phyloP scores from a whole-genome alignment of 345 rosid species.

The Toxicodendron radicans region DNA sequence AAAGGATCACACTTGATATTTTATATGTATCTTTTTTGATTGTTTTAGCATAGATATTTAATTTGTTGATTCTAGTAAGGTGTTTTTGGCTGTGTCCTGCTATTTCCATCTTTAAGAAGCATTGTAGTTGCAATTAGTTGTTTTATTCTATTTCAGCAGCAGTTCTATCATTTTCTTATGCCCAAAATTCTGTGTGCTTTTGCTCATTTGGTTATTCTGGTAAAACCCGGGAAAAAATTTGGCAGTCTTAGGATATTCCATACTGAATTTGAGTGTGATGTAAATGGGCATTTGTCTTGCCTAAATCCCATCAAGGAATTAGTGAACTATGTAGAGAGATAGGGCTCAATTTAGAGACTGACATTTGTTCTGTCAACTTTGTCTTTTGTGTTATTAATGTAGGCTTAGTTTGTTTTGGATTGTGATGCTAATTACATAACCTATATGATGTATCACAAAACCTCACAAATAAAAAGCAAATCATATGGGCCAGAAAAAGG shows the following conservation, averaged over 20 bases:
- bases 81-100: background rate
- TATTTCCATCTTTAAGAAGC: background rate
- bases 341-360: background rate
- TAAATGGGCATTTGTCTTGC: background rate
- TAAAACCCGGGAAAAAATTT: background rate
- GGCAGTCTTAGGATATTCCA: background rate
- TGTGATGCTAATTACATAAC: background rate
- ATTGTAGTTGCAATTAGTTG: background rate
- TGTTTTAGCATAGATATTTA: background rate
- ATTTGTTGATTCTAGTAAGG: background rate
- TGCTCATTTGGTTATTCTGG: background rate
- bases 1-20: background rate
- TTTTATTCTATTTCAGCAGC: constrained; percentile 6
- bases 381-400: background rate
- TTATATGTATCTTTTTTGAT: background rate
- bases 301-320: background rate
- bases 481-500: background rate
- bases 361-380: background rate
- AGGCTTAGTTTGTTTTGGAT: background rate
- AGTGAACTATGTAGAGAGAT: background rate
- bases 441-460: background rate
- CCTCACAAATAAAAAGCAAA: background rate
- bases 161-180: background rate
- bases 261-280: background rate
- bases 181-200: background rate